These are phyloP conservation scores for Microsporum ferrugineum DNA, from an alignment of 2,329 filamentous ascomycete species.

Conservation along the genomic window DNA sequence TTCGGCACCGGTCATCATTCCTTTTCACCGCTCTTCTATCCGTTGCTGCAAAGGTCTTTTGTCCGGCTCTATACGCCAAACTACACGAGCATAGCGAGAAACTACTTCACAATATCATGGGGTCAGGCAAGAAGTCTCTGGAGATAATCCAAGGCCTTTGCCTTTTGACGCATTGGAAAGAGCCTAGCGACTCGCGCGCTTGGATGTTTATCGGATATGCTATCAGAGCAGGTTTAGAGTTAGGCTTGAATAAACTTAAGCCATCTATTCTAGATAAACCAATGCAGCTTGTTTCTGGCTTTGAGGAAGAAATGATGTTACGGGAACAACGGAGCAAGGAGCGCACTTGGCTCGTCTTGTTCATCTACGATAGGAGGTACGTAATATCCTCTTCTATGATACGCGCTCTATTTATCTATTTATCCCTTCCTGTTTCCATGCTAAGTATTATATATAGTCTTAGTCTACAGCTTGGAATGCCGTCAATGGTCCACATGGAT, in stretches of 20 bases:
- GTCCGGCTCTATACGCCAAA: conserved; percentile 23
- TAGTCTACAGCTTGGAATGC: conserved; percentile 33
- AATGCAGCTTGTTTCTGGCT: background rate
- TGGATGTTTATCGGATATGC: conserved; percentile 33
- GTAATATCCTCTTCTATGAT: background rate
- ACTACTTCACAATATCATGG: conserved; percentile 21
- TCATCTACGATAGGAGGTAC: conserved; percentile 33
- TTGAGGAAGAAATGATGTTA: conserved; percentile 11
- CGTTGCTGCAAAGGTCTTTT: conserved; percentile 29
- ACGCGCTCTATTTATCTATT: background rate
- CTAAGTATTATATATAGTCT: conserved; percentile 20
- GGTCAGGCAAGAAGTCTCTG: conserved; percentile 26
- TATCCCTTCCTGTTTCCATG: background rate
- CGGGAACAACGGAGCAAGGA: conserved; percentile 27
- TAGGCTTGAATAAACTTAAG: conserved; percentile 19
- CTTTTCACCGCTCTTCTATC: conserved; percentile 27
- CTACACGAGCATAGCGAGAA: conserved; percentile 24
- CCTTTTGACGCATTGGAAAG: conserved; percentile 34
- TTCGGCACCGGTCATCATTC: conserved; percentile 28
- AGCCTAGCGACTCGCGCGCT: conserved; percentile 31
- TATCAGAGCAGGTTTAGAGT: conserved; percentile 32
- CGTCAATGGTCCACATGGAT: conserved; percentile 34
- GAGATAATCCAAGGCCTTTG: conserved; percentile 31
- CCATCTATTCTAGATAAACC: conserved; percentile 12
- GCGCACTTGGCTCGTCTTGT: conserved; percentile 30